Evolutionary conservation across 805 yeast genomes (phyloP), one percentile per base, ranked within the genome.

Genomic region (Limtongia smithiae): DNA sequence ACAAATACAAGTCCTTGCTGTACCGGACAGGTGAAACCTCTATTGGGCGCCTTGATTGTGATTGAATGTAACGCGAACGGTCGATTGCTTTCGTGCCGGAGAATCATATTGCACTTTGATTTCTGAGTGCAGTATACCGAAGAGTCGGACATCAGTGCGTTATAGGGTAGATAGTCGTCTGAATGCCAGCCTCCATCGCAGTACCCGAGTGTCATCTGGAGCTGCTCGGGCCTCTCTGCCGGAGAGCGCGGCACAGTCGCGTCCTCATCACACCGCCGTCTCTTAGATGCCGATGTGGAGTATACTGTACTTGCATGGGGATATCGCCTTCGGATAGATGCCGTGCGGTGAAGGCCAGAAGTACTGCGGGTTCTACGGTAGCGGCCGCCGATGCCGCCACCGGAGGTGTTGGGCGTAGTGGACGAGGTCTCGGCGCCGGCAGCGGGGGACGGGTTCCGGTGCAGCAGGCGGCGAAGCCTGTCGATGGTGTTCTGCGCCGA

Each of bases 181-280:
- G 52, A 50, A 31, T 52, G 52, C 60, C 55, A 48, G 9, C 60
- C 56, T 7, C 59, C 51, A 32, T 53, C 57, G 32, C 60, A 53
- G 22, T 46, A 49, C 4, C 41, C 36, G 46, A 55, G 18, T 25
- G 48, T 41, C 45, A 53, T 30, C 8, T 42, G 35, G 24, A 53
- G 27, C 36, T 27, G 24, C 28, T 25, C 22, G 14, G 57, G 57
- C 22, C 37, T 40, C 32, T 48, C 50, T 9, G 48, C 22, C 43
- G n/a, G 28, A 21, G 46, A 40, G 17, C 36, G 20, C 32, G 47
- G 24, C 22, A 36, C 43, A 11, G 31, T 7, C 17, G 41, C 6
- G 22, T 32, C 39, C 11, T 20, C 38, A 12, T 50, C 54, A 15
- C 32, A 31, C 25, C 50, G 46, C 17, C 49, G 41, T 14, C 57